Percentiles rank a stretch among this genome's conserved stretches.
Conservation (phyloP, 1,284 basidiomycete genomes). For the Nidula niveotomentosa region DNA sequence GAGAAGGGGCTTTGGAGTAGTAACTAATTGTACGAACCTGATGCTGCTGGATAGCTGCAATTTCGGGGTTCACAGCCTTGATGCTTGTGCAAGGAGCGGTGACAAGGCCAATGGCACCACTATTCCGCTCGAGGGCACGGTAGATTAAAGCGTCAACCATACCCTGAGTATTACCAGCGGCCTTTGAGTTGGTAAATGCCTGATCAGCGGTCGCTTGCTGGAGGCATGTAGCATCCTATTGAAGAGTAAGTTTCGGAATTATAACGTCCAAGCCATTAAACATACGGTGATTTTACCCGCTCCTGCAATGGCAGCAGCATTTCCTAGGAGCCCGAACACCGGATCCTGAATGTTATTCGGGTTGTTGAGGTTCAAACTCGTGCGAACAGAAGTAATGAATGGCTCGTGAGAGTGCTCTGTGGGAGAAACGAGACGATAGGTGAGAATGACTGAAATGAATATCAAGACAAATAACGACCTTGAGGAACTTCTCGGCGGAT, state of each 20-base stretch:
- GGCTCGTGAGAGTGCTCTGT: conserved; percentile 66
- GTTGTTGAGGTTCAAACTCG: conserved; percentile 53
- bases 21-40: conserved; percentile 32
- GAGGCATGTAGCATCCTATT: conserved; percentile 61
- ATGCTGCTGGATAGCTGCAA: conserved; percentile 67
- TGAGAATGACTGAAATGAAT: conserved; percentile 2
- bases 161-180: conserved; percentile 53
- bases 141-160: conserved; percentile 62
- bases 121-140: conserved; percentile 70
- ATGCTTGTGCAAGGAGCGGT: conserved; percentile 52
- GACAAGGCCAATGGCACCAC: conserved; percentile 50
- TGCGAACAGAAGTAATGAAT: conserved; percentile 49
- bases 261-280: background rate
- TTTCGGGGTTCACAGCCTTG: conserved; percentile 62
- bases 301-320: conserved; percentile 57
- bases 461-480: conserved; percentile 36
- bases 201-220: conserved; percentile 67
- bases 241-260: conserved; percentile 1
- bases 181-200: conserved; percentile 74
- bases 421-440: background rate
- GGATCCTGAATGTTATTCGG: conserved; percentile 63
- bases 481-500: conserved; percentile 66
- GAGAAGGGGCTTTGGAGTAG: background rate
- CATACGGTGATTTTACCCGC: conserved; percentile 52
- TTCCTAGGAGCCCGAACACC: conserved; percentile 66